Evolutionary conservation across 345 rosid species (phyloP), one percentile per base, ranked within the genome.

Genomic region (Rhizophora mangle): DNA sequence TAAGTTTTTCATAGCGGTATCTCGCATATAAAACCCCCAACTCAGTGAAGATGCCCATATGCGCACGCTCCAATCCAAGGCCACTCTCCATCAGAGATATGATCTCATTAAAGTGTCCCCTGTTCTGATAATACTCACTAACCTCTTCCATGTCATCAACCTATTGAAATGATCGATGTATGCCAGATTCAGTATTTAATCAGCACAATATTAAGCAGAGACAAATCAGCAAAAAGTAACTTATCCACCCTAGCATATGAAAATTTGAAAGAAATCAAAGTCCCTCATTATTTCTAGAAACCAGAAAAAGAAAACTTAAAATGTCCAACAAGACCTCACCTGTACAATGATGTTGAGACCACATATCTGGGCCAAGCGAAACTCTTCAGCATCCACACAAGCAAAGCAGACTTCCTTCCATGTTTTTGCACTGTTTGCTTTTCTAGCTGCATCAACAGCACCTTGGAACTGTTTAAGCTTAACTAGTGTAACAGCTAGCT

Each of bases 331-430:
- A 66, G 37, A 55, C 30, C 16, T 72, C 63, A 92, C 98, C 95
- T 92, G 96, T 27, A 92, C 72, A 67, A 90, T 92, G 68, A 92
- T 85, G 84, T 92, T 92, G 63, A 92, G 96, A 31, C 98, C 98
- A 78, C 96, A 92, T 4, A 92, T 92, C 70, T 92, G 98, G 2
- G 96, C 98, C 82, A 90, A 81, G 51, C 96, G 90, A 82, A 90
- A 92, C 75, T 92, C 96, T 78, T 92, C 96, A 0, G 95, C 95
- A 78, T 92, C 98, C 67, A 92, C 96, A 80, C 98, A 92, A 58
- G 98, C 98, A 76, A 92, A 92, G 84, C 98, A 92, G 22, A 82
- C 97, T 81, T 91, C 97, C 82, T 91, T 93, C 98, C 98, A 93
- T 51, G 97, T 93, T 86, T 91, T 93, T 34, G 97, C 91, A 71